phyloP scores from a whole-genome alignment of 78 protist genomes.

The Emiliania huxleyi region DNA sequence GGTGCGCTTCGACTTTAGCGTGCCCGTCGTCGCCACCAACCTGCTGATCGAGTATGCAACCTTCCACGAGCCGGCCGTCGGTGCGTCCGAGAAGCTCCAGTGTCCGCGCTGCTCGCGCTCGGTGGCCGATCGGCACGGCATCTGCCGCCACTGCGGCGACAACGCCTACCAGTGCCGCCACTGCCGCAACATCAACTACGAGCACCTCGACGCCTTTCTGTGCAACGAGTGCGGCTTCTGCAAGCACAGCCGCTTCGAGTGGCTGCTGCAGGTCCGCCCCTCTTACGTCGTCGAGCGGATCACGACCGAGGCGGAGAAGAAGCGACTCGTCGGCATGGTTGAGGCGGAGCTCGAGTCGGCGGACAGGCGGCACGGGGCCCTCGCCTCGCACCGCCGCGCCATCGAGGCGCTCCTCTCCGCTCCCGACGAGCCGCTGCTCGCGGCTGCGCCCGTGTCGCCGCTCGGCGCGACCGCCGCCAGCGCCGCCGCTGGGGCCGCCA shows the following conservation, averaged over 20 bases:
- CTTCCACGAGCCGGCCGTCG: conserved; percentile 63
- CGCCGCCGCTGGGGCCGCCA: neutral
- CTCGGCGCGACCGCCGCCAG: neutral
- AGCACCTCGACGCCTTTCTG: conserved; percentile 83
- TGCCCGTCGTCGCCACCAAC: conserved; percentile 73
- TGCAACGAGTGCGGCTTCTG: conserved; percentile 93
- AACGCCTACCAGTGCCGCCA: conserved; percentile 92
- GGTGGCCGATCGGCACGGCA: conserved; percentile 80
- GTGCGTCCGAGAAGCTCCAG: conserved; percentile 52
- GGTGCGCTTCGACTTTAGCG: conserved; percentile 40
- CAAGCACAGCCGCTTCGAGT: conserved; percentile 75
- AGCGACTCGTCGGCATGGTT: neutral
- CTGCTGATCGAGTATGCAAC: conserved; percentile 77
- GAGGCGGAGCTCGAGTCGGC: conserved; percentile 60
- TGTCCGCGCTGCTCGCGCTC: conserved; percentile 80
- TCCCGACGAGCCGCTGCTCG: neutral
- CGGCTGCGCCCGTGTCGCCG: neutral
- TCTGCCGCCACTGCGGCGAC: conserved; percentile 89
- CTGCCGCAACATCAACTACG: conserved; percentile 94
- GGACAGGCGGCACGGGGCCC: conserved; percentile 21
- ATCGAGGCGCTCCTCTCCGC: neutral
- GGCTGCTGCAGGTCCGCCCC: conserved; percentile 54
- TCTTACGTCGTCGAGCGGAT: conserved; percentile 60
- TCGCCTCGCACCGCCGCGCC: neutral
- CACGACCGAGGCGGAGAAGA: conserved; percentile 60